Conservation (phyloP, 2,329 filamentous ascomycete species). For the Colletotrichum sp. region DNA sequence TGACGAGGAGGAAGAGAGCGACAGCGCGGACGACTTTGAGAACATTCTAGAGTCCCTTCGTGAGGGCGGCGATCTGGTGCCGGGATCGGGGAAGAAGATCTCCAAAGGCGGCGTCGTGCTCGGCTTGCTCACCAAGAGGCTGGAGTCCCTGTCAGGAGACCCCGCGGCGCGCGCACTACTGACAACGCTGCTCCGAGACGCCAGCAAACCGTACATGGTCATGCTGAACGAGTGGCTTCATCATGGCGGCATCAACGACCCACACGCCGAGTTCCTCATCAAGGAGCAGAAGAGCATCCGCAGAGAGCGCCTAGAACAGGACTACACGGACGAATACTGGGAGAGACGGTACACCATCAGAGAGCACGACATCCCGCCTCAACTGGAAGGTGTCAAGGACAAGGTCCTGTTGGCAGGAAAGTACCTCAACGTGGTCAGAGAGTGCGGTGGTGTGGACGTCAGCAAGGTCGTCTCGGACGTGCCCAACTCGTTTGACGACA, state of each 20-base stretch:
- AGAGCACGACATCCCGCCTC: slow-evolving; percentile 88
- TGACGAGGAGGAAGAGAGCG: slow-evolving; percentile 72
- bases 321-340: slow-evolving; percentile 99
- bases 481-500: slow-evolving; percentile 92
- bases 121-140: slow-evolving; percentile 80
- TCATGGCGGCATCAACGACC: slow-evolving; percentile 92
- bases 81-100: slow-evolving; percentile 83
- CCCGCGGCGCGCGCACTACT: slow-evolving; percentile 84
- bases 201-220: slow-evolving; percentile 92
- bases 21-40: slow-evolving; percentile 85
- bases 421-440: slow-evolving; percentile 95
- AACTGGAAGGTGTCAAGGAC: slow-evolving; percentile 88
- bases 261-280: slow-evolving; percentile 91
- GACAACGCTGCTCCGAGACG: slow-evolving; percentile 82
- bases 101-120: slow-evolving; percentile 98
- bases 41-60: slow-evolving; percentile 90
- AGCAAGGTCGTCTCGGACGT: slow-evolving; percentile 87
- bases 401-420: slow-evolving; percentile 96
- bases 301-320: slow-evolving; percentile 87
- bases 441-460: slow-evolving; percentile 95
- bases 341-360: slow-evolving; percentile 96
- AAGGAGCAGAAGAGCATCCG: slow-evolving; percentile 96
- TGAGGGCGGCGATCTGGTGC: slow-evolving; percentile 82
- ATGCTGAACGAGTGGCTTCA: slow-evolving; percentile 99
- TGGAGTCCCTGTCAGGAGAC: slow-evolving; percentile 92